Base-by-base conservation (phyloP, 345 rosid genomes). In the Bruguiera gymnorhiza region DNA sequence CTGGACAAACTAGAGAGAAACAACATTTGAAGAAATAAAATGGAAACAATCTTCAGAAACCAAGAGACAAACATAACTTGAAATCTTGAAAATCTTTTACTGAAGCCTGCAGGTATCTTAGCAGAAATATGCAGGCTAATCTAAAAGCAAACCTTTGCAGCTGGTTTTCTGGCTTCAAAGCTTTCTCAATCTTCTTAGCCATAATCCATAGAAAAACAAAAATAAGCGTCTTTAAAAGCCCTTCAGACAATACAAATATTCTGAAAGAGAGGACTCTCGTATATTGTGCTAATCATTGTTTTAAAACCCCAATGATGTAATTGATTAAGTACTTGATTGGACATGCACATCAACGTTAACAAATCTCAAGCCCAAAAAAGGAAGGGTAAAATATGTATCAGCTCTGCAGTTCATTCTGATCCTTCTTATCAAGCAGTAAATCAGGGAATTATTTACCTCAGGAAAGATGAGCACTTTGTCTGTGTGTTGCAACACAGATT, bases 401-500 rank as follows among this genome's bases (percentile, higher is more conserved):
- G 23, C 31, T 26, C 24, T 39, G 27, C 48, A 46, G 54, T 70
- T 61, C 50, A 67, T 2, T 27, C 4, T 19, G n/a, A 34, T 62
- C 9, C 34, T 21, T 18, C 36, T 36, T 43, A 37, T 59, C 58
- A 46, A 43, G 60, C 8, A 37, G 31, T 27, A 39, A 69, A 18
- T 31, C 69, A 51, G 5, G 7, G 26, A 21, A 48, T 56, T 65
- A 29, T 5, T 69, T 79, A 91, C 99, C 98, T 88, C 81, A 90
- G 80, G 86, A 95, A 95, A 76, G 99, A 90, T 71, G 86, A 76
- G 76, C 86, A 88, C 66, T 90, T 92, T 19, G 94, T 85, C 60
- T 80, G 90, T 84, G 81, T 83, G 81, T 95, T 86, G 67, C 96
- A 92, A 60, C 98, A 84, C 70, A 90, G 80, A 76, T 88, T 90